Evolutionary conservation across 768 basidiomycete genomes (phyloP), one percentile per base, ranked within the genome.

Genomic region (Phaffia tasmanica): DNA sequence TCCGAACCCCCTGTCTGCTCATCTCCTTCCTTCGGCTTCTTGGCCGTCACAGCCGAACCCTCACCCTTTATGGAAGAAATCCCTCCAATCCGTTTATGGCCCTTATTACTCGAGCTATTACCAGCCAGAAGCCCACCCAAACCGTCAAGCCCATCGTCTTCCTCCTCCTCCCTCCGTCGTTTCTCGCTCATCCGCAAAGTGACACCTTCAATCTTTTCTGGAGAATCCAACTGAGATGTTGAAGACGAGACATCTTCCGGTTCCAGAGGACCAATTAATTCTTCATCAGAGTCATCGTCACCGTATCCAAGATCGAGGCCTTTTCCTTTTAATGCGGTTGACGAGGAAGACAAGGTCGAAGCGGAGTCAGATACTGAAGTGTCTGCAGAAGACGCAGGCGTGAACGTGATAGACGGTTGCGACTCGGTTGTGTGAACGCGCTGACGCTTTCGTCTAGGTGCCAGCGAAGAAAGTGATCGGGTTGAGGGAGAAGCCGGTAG

Each of bases 151-250:
- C 81, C 81, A 32, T 88, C 86, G 21, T 87, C 81, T 50, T 88
- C 86, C 23, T 84, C 84, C 46, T 81, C 82, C 72, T 78, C 75
- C 47, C 88, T 78, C 73, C 84, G 80, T 68, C 88, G 81, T 76
- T 89, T 89, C 73, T 85, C 85, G 27, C 83, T 79, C 60, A 84
- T 78, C 55, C 83, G 81, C 75, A 83, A 77, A 8, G 72, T 72
- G 50, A 77, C 70, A 49, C 74, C 75, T 16, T 69, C 74, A 49
- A 76, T 58, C 64, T 73, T 72, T 61, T 71, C 3, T 80, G 76
- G 1, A 78, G 79, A 63, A 80, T 71, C 70, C 73, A 72, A 51
- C 75, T 70, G 65, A 25, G 32, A 7, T 58, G 57, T 74, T 76
- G 27, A 75, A 72, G 21, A 65, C 68, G 76, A 72, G 69, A 75